Evolutionary conservation across 176 grass and related monocot species (phyloP).

Genomic region (Ensete ventricosum): DNA sequence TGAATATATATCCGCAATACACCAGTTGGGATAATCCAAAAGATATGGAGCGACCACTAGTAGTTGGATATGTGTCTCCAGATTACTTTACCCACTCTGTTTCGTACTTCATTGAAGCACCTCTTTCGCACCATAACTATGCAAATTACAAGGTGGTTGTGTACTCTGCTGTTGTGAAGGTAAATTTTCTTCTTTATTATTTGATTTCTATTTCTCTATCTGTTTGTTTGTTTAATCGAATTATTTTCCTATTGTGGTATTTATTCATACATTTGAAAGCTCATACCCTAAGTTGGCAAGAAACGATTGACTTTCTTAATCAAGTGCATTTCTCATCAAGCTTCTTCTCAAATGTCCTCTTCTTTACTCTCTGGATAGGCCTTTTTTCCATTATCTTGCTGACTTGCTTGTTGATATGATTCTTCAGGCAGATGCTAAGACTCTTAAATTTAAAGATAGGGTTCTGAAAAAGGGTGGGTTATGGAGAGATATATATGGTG

Average conservation of each 20-base stretch:
- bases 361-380: neutral
- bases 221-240: neutral
- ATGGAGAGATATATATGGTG: conserved; percentile 96
- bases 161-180: conserved; percentile 96
- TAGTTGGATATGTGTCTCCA: conserved; percentile 87
- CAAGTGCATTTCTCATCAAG: conserved; percentile 4
- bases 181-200: conserved; percentile 31
- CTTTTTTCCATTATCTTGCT: neutral
- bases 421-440: conserved; percentile 96
- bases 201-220: neutral
- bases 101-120: conserved; percentile 98
- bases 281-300: neutral
- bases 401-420: conserved; percentile 22
- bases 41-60: conserved; percentile 61
- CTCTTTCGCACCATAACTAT: conserved; percentile 76
- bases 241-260: neutral
- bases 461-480: conserved; percentile 85
- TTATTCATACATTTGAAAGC: neutral
- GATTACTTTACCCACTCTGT: conserved; percentile 99
- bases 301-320: conserved; percentile 10
- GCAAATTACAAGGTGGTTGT: conserved; percentile 78
- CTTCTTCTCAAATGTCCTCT: neutral
- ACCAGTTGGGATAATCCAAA: conserved; percentile 92
- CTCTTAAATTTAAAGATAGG: conserved; percentile 87
- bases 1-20: conserved; percentile 71